phyloP scores from a whole-genome alignment of 2,329 filamentous ascomycete species.

The Ophiostoma montium region DNA sequence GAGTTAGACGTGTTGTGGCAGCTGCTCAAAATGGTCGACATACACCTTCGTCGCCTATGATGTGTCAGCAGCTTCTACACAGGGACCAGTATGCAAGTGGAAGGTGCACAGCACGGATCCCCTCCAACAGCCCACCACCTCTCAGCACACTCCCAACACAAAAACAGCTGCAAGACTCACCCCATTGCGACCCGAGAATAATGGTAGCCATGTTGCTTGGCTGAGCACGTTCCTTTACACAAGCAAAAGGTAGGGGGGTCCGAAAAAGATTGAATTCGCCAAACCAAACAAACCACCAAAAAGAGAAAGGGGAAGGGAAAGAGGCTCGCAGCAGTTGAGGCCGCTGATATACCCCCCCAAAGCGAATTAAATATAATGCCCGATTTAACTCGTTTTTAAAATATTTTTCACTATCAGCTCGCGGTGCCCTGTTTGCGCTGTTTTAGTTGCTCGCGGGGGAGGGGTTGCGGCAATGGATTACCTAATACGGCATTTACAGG shows the following conservation, averaged over 20 bases:
- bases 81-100: not conserved
- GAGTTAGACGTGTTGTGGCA: not conserved
- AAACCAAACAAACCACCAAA: slow-evolving; percentile 2
- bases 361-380: not conserved
- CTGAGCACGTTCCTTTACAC: not conserved
- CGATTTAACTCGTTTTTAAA: not conserved
- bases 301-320: not conserved
- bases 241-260: slow-evolving; percentile 1
- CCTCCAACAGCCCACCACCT: no score
- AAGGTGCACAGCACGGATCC: not conserved
- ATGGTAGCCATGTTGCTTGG: slow-evolving; percentile 34
- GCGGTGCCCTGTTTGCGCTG: not conserved
- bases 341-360: not conserved
- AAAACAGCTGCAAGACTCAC: slow-evolving; percentile 22
- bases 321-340: not conserved
- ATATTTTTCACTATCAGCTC: not conserved
- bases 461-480: no score
- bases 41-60: slow-evolving; percentile 6
- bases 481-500: no score
- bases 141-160: no score
- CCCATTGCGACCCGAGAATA: slow-evolving; percentile 46
- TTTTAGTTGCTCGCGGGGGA: not conserved
- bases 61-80: not conserved
- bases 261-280: slow-evolving; percentile 7
- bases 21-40: no score